Evolutionary conservation across 352 stramenopile species (phyloP), one percentile per base, ranked within the genome.

Genomic region (Phytopythium oedochilum): DNA sequence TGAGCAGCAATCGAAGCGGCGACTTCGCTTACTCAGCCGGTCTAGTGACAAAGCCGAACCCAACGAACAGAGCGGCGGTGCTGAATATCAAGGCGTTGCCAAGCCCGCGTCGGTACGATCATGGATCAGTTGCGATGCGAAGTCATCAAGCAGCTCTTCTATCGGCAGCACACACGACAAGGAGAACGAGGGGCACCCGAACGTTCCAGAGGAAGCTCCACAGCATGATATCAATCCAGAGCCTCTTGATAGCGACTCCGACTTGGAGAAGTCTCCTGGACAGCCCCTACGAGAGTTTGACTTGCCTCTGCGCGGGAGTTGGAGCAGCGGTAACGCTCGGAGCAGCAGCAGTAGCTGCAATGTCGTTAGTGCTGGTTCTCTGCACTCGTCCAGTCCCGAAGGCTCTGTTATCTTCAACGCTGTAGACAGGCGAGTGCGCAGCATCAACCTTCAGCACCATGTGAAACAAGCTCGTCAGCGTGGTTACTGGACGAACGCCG

Each of bases 401-500:
- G 3, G 23, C 7, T 40, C 11, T 31, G 14, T 9, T 5, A 23
- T 43, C 22, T 40, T 23, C 47, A 53, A 43, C 9, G 29, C 34
- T 29, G 31, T 53, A 0, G 29, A 53, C 20, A 31, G 31, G 17
- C 47, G 20, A 20, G 34, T 53, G 1, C 31, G 31, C 11, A 12
- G 29, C 8, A 29, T 42, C 2, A 42, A 38, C 12, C 14, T 23
- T 10, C 47, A 18, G n/a, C 46, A 25, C 9, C 18, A 2, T 7
- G 8, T 26, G 3, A 39, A 0, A 5, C 46, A n/a, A 11, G 9
- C 9, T 18, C 26, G 3, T 3, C 3, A 5, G 15, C n/a, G n/a
- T 22, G 2, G 14, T 43, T 83, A 61, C 25, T 44, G 75, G 26
- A 60, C 45, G 3, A 78, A 60, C n/a, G 64, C 60, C 46, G 62